Base-by-base conservation (phyloP, 108 stramenopile species). In the Cylindrotheca fusiformis region DNA sequence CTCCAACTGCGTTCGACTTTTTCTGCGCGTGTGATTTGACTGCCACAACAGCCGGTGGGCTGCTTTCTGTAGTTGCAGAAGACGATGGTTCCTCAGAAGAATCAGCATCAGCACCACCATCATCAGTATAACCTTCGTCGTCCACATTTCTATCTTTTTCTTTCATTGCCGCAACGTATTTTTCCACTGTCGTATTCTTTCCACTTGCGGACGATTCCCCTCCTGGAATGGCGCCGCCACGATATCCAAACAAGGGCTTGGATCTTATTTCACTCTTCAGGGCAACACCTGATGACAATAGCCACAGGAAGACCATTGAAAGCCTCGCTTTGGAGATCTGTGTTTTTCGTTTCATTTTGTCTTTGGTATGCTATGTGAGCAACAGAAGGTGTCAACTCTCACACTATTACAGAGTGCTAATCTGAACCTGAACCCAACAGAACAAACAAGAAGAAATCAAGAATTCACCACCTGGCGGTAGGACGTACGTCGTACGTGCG, bases 1-100 rank as follows among this genome's bases (percentile, higher is more conserved):
- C 87, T 41, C 91, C 91, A 19, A 93, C 87, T 17, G 84, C 87
- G 60, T 87, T 88, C 17, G 60, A 69, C 41, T 92, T 88, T 55
- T 80, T 82, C 18, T 60, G 52, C 36, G 52, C 24, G 32, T 61
- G 64, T 23, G 69, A 67, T 48, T 71, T 77, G 29, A 71, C 55
- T 19, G 70, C 76, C 0, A 77, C 66, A 21, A 47, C 48, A 14
- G 75, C 62, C 41, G 44, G 14, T 41, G 60, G 63, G 10, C 28
- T 63, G 2, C 29, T 47, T 30, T 72, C 58, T n/a, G 27, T 29
- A 10, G 53, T 19, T 30, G 53, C 1, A 24, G 53, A 1, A 25
- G 65, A 56, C 12, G 53, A 55, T 17, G 50, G 14, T 24, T 36
- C 52, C 0, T 47, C 17, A 6, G 60, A 19, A 10, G 57, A 10